Base-by-base conservation (phyloP, 1,139 yeast genomes). In the Geotrichum macrosporum region DNA sequence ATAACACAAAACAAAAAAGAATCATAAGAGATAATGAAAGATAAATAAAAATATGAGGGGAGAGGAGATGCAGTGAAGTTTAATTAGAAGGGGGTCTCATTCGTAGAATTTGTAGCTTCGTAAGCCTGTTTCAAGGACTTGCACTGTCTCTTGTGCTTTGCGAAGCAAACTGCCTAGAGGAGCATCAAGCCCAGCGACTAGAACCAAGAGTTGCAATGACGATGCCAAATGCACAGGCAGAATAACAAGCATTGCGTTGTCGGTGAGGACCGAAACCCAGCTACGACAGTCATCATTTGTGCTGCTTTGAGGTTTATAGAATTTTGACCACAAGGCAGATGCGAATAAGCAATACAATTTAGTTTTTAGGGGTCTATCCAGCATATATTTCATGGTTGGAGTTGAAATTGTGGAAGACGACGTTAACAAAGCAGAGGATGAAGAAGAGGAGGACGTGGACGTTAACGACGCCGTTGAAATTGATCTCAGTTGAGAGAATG, bases 81-180 rank as follows among this genome's bases (percentile, higher is more conserved):
- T n/a, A n/a, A n/a, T n/a, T n/a, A n/a, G n/a, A n/a, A n/a, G n/a
- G n/a, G n/a, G n/a, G n/a, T n/a, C n/a, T n/a, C n/a, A n/a, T n/a
- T n/a, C n/a, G n/a, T n/a, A n/a, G n/a, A n/a, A n/a, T 19, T 35
- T 35, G 26, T 16, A 35, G 20, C 21, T 35, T 19, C 21, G 38
- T 20, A 35, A 13, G 16, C 38, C 38, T 5, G 15, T 16, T 35
- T 35, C 38, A 10, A 35, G 13, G 24, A 35, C 38, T 3, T 15
- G 12, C 26, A 20, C 38, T 5, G 38, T 35, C 20, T 35, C 38
- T 35, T 35, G 38, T 13, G 24, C n/a, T 35, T 35, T 35, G 15
- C 38, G 38, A n/a, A 35, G 26, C 27, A 35, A 16, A n/a, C 12
- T 13, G 15, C 38, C 38, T 8, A 35, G 13, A 19, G 38, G 38